These are phyloP conservation scores for Triticum dicoccoides DNA, from an alignment of 176 grass and related monocot species.

Conservation along the genomic window DNA sequence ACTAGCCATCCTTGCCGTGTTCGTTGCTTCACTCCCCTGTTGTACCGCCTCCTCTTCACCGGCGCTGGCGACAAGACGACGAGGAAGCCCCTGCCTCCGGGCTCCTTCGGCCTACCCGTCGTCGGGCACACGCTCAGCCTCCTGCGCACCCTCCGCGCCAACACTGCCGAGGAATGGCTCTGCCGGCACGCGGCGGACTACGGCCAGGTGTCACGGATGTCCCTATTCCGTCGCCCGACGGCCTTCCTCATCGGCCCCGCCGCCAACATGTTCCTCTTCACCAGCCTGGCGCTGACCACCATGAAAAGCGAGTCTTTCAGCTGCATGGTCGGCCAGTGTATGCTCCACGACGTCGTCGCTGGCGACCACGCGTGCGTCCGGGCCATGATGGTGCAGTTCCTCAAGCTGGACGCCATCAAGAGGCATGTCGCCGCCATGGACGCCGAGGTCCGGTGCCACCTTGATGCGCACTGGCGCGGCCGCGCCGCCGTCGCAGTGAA, in stretches of 20 bases:
- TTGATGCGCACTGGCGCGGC: constrained; percentile 9
- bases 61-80: too few species aligned
- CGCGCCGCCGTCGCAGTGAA: constrained; percentile 6
- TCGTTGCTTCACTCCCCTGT: too few species aligned
- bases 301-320: not conserved
- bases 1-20: too few species aligned
- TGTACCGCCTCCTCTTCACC: too few species aligned
- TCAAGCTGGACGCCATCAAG: constrained; percentile 10
- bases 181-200: not conserved
- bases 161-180: constrained; percentile 36
- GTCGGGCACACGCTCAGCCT: constrained; percentile 32
- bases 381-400: not conserved
- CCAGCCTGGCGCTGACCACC: not conserved
- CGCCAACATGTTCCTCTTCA: constrained; percentile 38
- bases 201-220: constrained; percentile 21
- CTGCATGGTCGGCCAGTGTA: constrained; percentile 21
- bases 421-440: constrained; percentile 24
- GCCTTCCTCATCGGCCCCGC: constrained; percentile 16
- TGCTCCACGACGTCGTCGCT: constrained; percentile 2
- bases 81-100: not conserved
- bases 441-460: constrained; percentile 20
- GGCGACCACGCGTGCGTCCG: constrained; percentile 29
- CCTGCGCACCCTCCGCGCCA: constrained; percentile 25
- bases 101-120: constrained; percentile 14
- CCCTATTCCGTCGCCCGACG: constrained; percentile 17